phyloP scores from a whole-genome alignment of 2,329 filamentous ascomycete genomes.

The Ceratocystis cubensis region DNA sequence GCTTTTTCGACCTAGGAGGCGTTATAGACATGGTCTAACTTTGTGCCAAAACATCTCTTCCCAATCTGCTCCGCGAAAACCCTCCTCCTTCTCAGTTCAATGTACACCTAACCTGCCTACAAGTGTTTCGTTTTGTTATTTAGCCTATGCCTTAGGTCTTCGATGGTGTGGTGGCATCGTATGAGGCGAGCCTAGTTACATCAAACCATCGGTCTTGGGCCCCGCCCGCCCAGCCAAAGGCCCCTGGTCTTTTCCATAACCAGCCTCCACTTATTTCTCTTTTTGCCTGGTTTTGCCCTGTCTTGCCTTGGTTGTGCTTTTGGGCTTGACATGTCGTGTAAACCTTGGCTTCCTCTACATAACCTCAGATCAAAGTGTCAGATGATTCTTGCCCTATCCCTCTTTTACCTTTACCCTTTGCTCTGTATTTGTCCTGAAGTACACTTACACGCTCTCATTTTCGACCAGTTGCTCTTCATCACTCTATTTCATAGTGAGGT shows the following conservation, averaged over 20 bases:
- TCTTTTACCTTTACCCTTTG: not conserved
- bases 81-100: not conserved
- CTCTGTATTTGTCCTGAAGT: not conserved
- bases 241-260: not conserved
- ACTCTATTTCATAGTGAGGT: not conserved
- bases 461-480: not conserved
- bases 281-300: not conserved
- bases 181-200: not conserved
- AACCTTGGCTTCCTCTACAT: not conserved
- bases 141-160: not conserved
- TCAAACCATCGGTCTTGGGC: not conserved
- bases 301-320: not conserved
- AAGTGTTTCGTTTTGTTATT: not conserved
- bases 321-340: slow-evolving; percentile 5
- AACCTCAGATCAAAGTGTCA: slow-evolving; percentile 8
- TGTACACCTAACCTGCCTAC: not conserved
- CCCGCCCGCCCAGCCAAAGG: not conserved
- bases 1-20: not conserved
- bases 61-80: not conserved
- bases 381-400: slow-evolving; percentile 2
- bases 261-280: slow-evolving; percentile 1
- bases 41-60: not conserved
- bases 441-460: not conserved
- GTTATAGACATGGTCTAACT: not conserved
- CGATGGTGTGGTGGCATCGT: not conserved